These are phyloP conservation scores for Suhomyces prunicola DNA, from an alignment of 805 yeast genomes.

Conservation along the genomic window DNA sequence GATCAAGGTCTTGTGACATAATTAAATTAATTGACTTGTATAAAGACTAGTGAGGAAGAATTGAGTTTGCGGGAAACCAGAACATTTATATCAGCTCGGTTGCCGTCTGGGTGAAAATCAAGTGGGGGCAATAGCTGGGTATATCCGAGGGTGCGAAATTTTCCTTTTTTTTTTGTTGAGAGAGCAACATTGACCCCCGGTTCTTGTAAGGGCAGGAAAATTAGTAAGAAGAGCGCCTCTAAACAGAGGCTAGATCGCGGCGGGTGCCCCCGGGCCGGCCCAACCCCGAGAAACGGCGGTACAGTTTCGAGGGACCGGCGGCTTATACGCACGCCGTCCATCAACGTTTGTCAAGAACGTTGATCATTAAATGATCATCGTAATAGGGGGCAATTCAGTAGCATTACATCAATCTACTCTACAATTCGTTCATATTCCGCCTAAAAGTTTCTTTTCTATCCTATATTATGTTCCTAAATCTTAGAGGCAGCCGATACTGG, in stretches of 20 bases:
- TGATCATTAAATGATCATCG: neutral
- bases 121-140: neutral
- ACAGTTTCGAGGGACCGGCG: neutral
- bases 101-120: neutral
- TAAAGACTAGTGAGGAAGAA: neutral
- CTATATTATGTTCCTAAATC: no score
- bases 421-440: neutral
- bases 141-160: constrained; percentile 2
- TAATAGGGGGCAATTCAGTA: neutral
- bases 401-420: neutral
- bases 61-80: neutral
- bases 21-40: neutral
- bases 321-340: neutral
- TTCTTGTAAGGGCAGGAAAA: neutral
- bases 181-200: neutral
- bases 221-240: neutral
- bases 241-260: neutral
- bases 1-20: constrained; percentile 49
- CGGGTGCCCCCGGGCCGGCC: constrained; percentile 1
- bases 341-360: neutral
- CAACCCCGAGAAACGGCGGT: neutral
- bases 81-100: neutral
- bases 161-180: neutral
- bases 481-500: neutral
- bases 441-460: neutral